Percentiles rank a stretch among this genome's conserved stretches.
These are phyloP conservation scores for Parietichytrium sp. DNA, from an alignment of 108 stramenopile genomes.

Conservation along the genomic window DNA sequence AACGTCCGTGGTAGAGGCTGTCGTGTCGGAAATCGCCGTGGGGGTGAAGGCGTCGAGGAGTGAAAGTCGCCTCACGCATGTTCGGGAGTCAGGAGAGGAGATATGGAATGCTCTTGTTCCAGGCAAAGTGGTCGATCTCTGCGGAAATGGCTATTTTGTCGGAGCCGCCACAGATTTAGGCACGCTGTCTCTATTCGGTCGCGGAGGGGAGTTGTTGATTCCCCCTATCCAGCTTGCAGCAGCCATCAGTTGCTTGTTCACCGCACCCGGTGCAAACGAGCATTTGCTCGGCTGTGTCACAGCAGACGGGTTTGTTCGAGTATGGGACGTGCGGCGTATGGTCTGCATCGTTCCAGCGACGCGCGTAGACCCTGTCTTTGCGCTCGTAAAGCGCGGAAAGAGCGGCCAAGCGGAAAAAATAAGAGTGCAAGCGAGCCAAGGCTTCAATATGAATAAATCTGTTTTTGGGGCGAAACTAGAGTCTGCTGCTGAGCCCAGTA, in stretches of 20 bases:
- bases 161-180: background rate
- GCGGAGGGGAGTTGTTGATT: background rate
- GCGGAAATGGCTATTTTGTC: background rate
- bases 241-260: background rate
- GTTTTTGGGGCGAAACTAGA: background rate
- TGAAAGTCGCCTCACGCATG: background rate
- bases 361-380: background rate
- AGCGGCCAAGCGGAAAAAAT: background rate
- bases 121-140: background rate
- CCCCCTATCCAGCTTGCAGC: background rate
- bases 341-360: background rate
- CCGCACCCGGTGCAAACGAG: background rate
- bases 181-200: background rate
- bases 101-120: background rate
- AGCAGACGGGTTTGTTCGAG: background rate
- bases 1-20: too few relatives aligned
- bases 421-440: background rate
- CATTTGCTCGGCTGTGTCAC: conserved; percentile 15
- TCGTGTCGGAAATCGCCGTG: too few relatives aligned
- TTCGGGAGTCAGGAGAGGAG: background rate
- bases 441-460: conserved; percentile 2
- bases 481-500: background rate
- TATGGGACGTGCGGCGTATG: background rate
- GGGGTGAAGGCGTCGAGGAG: too few relatives aligned
- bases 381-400: background rate